Base-by-base conservation (phyloP, 2,329 filamentous ascomycete species). In the Neurospora sp. region DNA sequence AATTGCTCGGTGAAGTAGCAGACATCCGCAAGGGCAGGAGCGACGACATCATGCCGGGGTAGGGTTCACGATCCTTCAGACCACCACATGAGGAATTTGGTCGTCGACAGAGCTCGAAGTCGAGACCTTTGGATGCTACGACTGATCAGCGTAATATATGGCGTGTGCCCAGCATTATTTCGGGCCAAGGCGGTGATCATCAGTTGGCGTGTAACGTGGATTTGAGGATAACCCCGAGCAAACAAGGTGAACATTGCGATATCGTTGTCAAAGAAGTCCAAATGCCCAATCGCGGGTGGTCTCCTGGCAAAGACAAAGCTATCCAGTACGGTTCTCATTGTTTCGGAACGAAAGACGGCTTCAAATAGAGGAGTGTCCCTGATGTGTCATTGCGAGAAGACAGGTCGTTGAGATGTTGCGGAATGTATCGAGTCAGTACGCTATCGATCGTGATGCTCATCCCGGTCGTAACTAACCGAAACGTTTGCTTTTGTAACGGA, bases 401-500 rank as follows among this genome's bases (percentile, higher is more conserved):
- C 43, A 28, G 15, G 46, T 62, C 52, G 52, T 62, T 62, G 28
- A n/a, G 1, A n/a, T 10, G 52, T 62, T 15, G 52, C 52, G 15
- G 52, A 62, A 28, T 1, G 28, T 12, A 33, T 33, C 12, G 12
- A 62, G 23, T 17, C 6, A 36, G 15, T 62, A 15, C 23, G 12
- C 12, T 62, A 62, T n/a, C 28, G 15, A 17, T 62, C 23, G 52
- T 36, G 6, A 62, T 62, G 15, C 23, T 33, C 15, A 36, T 33
- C 28, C 1, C 28, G 1, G 4, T 1, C 4, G 1, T 36, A 0
- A 15, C 52, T 62, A 62, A 62, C 52, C 33, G 11, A 3, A 23
- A 12, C 11, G 0, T 11, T 1, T 23, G 0, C 0, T 19, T 5
- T 5, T 19, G 4, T 28, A 1, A 0, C 0, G 19, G 8, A n/a